Percentiles rank a stretch among this genome's conserved stretches.
Evolutionary conservation across 805 yeast genomes (phyloP).

Genomic region (Saccharomyces eubayanus): DNA sequence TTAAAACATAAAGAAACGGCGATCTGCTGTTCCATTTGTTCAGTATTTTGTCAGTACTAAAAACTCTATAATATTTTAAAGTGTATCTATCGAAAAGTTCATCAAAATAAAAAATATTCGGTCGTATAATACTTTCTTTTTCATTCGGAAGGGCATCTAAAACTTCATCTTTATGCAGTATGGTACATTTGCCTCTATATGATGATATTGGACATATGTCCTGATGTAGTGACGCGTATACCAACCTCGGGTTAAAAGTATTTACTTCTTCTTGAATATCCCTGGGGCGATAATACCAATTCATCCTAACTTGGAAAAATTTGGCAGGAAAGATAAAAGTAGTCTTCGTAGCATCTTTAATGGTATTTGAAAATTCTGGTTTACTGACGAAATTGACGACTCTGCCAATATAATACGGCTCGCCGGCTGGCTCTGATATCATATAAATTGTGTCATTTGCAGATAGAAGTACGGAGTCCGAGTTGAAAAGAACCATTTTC

Average conservation of each 20-base stretch:
- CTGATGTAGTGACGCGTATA: conserved; percentile 79
- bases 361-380: conserved; percentile 14
- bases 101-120: conserved; percentile 77
- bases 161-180: conserved; percentile 61
- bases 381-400: conserved; percentile 58
- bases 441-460: conserved; percentile 61
- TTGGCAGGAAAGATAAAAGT: conserved; percentile 38
- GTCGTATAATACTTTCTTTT: conserved; percentile 44
- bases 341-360: conserved; percentile 7
- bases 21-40: conserved; percentile 42
- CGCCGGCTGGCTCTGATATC: conserved; percentile 89
- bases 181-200: conserved; percentile 66
- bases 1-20: conserved; percentile 52
- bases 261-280: conserved; percentile 59
- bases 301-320: conserved; percentile 55
- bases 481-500: conserved; percentile 21
- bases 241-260: conserved; percentile 54
- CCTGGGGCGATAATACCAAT: conserved; percentile 87
- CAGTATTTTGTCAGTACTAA: conserved; percentile 51
- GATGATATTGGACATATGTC: conserved; percentile 72
- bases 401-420: conserved; percentile 84
- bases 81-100: conserved; percentile 80
- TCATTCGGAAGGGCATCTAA: conserved; percentile 35
- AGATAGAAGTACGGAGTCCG: conserved; percentile 16
- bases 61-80: conserved; percentile 69